Conservation (phyloP, 805 yeast genomes). For the Ogataea populi-albae region DNA sequence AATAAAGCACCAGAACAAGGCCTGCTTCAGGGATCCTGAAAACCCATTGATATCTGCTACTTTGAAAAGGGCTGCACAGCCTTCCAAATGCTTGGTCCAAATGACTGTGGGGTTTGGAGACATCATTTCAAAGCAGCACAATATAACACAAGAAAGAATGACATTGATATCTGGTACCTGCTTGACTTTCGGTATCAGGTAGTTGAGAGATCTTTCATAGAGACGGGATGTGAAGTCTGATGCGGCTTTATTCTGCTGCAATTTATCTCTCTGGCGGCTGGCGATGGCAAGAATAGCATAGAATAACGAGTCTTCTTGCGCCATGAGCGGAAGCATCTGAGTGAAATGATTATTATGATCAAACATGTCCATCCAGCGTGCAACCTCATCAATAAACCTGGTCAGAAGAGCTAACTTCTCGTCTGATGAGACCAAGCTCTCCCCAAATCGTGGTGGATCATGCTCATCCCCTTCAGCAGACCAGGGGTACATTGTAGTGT, state of each 20-base stretch:
- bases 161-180: slow-evolving; percentile 16
- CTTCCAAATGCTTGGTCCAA: slow-evolving; percentile 43
- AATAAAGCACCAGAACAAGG: slow-evolving; percentile 42
- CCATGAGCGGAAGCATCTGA: slow-evolving; percentile 20
- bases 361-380: slow-evolving; percentile 28
- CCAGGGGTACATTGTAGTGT: slow-evolving; percentile 6
- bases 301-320: slow-evolving; percentile 14
- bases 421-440: slow-evolving; percentile 23
- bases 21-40: slow-evolving; percentile 33
- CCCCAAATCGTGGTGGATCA: slow-evolving; percentile 13
- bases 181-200: slow-evolving; percentile 14
- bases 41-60: slow-evolving; percentile 39
- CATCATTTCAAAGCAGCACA: slow-evolving; percentile 42
- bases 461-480: slow-evolving; percentile 6
- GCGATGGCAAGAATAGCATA: slow-evolving; percentile 20
- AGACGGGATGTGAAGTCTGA: slow-evolving; percentile 19
- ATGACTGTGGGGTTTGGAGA: slow-evolving; percentile 35
- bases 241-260: slow-evolving; percentile 10
- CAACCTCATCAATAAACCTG: slow-evolving; percentile 19
- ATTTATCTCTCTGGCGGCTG: slow-evolving; percentile 19
- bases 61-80: slow-evolving; percentile 38
- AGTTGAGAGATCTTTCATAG: slow-evolving; percentile 23
- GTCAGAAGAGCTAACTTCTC: slow-evolving; percentile 25
- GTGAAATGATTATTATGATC: slow-evolving; percentile 22
- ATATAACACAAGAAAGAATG: slow-evolving; percentile 23